Base-by-base conservation (phyloP, 345 rosid genomes). In the Salix arbutifolia region DNA sequence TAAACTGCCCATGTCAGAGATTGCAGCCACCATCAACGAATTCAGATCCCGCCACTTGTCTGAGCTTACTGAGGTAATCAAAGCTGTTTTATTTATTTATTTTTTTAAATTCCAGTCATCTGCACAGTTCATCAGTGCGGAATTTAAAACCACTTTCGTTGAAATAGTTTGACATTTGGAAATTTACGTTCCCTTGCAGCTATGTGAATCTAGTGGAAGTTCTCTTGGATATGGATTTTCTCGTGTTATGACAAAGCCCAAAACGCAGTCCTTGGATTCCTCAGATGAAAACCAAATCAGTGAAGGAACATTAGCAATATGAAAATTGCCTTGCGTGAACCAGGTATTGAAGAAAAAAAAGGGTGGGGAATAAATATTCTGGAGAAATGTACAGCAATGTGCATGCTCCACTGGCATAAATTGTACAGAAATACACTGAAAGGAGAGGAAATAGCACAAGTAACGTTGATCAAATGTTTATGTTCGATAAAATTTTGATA, bases 141-240 rank as follows among this genome's bases (percentile, higher is more conserved):
- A 26, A 23, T 40, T 58, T 30, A 23, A 23, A 48, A 26, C 71
- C 21, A 4, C 6, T n/a, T 72, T 37, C 19, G 12, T 8, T 11
- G 33, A 9, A 72, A 30, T 16, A 19, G 8, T 23, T 66, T 30
- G 74, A 31, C 33, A 37, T 18, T 30, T 38, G n/a, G 69, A 61
- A 40, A 18, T 30, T 35, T 71, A 68, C 61, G 37, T 58, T 69
- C 38, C 61, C 42, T 38, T 82, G 85, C 93, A 95, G 99, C 88
- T 95, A 56, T 88, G 90, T 74, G 86, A 95, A 87, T 80, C 93
- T 35, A 95, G 86, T 28, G 99, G 99, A 75, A 96, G 96, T 79
- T 96, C 99, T 38, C 94, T 90, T 68, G 99, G 99, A 16, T 96
- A 96, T 70, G 99, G 99, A 77, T 93, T 84, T 87, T 88, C 98